These are phyloP conservation scores for Saccharomyces hybrid DNA, from an alignment of 1,139 yeast genomes.

Conservation along the genomic window DNA sequence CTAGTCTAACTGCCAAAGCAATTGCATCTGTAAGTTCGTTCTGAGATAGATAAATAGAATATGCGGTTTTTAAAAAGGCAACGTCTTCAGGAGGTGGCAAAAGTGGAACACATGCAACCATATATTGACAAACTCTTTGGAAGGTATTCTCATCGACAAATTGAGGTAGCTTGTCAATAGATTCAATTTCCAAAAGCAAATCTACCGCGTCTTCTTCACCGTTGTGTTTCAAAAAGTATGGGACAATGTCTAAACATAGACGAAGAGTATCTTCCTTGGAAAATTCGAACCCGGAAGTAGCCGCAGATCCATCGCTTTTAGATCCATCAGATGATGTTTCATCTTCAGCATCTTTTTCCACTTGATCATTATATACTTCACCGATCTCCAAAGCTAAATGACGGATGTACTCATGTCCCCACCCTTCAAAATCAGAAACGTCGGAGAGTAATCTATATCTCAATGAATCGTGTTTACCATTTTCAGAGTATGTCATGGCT, in stretches of 20 bases:
- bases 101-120: slow-evolving; percentile 92
- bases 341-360: slow-evolving; percentile 45
- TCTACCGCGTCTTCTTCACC: slow-evolving; percentile 99
- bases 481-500: slow-evolving; percentile 91
- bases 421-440: slow-evolving; percentile 60
- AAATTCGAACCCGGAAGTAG: slow-evolving; percentile 19
- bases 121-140: slow-evolving; percentile 84
- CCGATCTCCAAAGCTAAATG: slow-evolving; percentile 94
- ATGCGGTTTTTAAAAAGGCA: slow-evolving; percentile 86
- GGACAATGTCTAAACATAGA: slow-evolving; percentile 72
- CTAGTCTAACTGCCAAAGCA: slow-evolving; percentile 80
- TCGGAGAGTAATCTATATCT: slow-evolving; percentile 68
- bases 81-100: slow-evolving; percentile 92
- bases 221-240: slow-evolving; percentile 85
- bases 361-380: slow-evolving; percentile 62
- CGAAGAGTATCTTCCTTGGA: slow-evolving; percentile 43
- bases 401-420: slow-evolving; percentile 98
- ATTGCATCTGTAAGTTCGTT: slow-evolving; percentile 84
- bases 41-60: slow-evolving; percentile 69
- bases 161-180: slow-evolving; percentile 71
- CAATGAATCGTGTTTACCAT: slow-evolving; percentile 71
- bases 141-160: slow-evolving; percentile 81
- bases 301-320: slow-evolving; percentile 1
- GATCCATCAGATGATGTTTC: slow-evolving; percentile 12
- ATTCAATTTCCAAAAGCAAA: slow-evolving; percentile 78